Conservation (phyloP, 1,284 basidiomycete species). For the Limonomyces culmigenus region DNA sequence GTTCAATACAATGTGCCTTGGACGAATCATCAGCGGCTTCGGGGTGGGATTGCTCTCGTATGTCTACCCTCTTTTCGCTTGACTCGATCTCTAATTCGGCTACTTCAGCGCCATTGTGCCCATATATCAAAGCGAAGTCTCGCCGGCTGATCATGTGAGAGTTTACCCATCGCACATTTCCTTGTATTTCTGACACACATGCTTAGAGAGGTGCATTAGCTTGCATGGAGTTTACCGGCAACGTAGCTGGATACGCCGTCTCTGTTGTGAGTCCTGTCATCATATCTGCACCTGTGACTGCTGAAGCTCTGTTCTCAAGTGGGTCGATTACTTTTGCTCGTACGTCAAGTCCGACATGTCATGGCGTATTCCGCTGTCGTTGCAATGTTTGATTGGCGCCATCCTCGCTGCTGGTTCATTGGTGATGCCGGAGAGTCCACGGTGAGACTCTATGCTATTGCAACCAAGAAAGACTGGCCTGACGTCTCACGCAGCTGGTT, state of each 20-base stretch:
- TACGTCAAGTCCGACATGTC: slow-evolving; percentile 70
- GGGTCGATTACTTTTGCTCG: slow-evolving; percentile 91
- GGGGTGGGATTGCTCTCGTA: slow-evolving; percentile 89
- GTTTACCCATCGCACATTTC: neutral
- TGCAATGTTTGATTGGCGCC: slow-evolving; percentile 81
- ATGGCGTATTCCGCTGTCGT: slow-evolving; percentile 73
- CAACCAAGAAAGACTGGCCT: slow-evolving; percentile 4
- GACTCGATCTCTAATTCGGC: slow-evolving; percentile 1
- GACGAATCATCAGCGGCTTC: slow-evolving; percentile 78
- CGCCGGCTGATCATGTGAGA: slow-evolving; percentile 80
- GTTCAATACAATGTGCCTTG: slow-evolving; percentile 76
- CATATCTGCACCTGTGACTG: neutral
- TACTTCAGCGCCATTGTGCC: slow-evolving; percentile 77
- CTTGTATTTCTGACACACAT: neutral
- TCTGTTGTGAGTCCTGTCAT: slow-evolving; percentile 59
- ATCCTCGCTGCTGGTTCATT: slow-evolving; percentile 76
- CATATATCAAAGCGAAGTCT: slow-evolving; percentile 95
- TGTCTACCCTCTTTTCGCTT: slow-evolving; percentile 13
- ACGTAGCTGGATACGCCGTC: slow-evolving; percentile 87
- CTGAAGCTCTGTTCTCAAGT: slow-evolving; percentile 29
- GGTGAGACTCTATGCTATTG: slow-evolving; percentile 24
- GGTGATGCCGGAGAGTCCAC: slow-evolving; percentile 84
- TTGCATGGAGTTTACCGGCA: slow-evolving; percentile 94
- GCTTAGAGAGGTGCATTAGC: slow-evolving; percentile 74
- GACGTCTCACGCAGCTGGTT: slow-evolving; percentile 48